phyloP scores from a whole-genome alignment of 495 filamentous ascomycete genomes.

The Penicillium canariense region DNA sequence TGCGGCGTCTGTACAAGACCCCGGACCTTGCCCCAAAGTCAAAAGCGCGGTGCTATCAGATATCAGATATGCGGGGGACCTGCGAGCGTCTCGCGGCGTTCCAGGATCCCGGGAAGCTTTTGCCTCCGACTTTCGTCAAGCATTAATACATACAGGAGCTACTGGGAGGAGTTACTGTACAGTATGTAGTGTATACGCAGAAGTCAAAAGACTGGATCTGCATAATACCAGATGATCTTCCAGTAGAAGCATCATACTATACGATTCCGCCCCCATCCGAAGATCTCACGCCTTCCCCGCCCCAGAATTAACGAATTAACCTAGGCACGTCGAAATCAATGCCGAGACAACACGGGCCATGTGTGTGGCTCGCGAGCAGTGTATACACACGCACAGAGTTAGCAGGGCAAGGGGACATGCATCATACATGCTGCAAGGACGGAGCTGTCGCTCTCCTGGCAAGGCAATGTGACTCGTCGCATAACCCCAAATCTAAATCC shows the following conservation, averaged over 20 bases:
- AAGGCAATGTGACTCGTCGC: conserved; percentile 35
- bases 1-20: background rate
- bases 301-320: too few relatives aligned
- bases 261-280: background rate
- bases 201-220: background rate
- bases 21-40: conserved; percentile 7
- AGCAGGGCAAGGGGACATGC: conserved; percentile 13
- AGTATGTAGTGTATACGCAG: background rate
- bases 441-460: conserved; percentile 27
- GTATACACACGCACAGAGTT: background rate
- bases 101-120: background rate
- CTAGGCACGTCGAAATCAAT: too few relatives aligned
- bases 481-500: conserved; percentile 7
- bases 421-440: conserved; percentile 42
- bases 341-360: too few relatives aligned
- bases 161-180: background rate
- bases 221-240: background rate
- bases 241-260: background rate
- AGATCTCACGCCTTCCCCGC: too few relatives aligned
- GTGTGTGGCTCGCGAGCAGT: too few relatives aligned
- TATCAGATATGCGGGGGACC: conserved; percentile 17
- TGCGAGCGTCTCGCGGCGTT: background rate
- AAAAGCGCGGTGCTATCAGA: conserved; percentile 6
- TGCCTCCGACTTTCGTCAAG: background rate
- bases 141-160: background rate